Conservation (phyloP, 176 grass and related monocot genomes). For the Ampelocalamus luodianensis region DNA sequence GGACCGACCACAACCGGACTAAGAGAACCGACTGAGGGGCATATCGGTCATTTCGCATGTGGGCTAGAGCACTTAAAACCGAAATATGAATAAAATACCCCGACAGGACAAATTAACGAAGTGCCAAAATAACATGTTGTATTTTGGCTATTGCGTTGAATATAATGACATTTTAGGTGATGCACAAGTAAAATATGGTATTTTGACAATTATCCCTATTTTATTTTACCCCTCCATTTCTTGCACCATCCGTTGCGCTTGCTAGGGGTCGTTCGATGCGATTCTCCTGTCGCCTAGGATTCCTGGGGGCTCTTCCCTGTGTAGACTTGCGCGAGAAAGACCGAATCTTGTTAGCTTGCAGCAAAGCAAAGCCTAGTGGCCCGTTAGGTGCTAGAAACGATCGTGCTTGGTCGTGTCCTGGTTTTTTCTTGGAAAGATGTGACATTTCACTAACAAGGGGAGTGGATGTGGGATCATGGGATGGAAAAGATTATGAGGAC, state of each 20-base stretch:
- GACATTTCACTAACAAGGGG: not conserved
- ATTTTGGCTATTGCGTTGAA: too few species aligned
- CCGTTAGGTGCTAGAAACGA: not conserved
- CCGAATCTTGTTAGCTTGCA: not conserved
- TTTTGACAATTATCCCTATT: too few species aligned
- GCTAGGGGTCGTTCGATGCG: constrained; percentile 3
- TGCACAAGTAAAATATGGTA: too few species aligned
- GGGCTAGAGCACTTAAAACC: too few species aligned
- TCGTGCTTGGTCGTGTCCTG: not conserved
- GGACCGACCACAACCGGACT: too few species aligned
- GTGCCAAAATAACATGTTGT: too few species aligned
- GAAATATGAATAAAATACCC: too few species aligned
- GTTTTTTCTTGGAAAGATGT: not conserved
- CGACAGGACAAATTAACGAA: too few species aligned
- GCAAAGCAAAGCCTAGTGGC: not conserved
- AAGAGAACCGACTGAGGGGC: too few species aligned
- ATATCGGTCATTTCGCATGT: too few species aligned
- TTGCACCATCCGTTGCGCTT: not conserved
- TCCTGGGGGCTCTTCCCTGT: not conserved
- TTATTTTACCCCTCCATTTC: not conserved
- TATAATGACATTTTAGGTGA: too few species aligned
- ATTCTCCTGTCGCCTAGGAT: not conserved
- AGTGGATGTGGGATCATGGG: not conserved
- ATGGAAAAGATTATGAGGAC: not conserved
- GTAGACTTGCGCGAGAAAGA: constrained; percentile 17